These are phyloP conservation scores for Bruguiera sexangula DNA, from an alignment of 345 rosid species.

Conservation along the genomic window DNA sequence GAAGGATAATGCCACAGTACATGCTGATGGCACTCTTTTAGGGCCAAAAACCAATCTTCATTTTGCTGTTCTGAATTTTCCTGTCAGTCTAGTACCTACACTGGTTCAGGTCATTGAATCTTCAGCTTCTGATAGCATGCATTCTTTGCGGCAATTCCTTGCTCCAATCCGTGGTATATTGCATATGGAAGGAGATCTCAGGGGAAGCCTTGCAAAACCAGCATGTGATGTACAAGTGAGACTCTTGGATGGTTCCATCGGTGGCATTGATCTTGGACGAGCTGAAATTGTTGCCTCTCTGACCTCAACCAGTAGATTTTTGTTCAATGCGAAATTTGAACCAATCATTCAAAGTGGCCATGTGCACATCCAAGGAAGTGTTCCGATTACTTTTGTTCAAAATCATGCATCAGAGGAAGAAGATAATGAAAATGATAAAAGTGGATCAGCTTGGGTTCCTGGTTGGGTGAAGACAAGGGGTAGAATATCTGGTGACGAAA, in stretches of 20 bases:
- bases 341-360: constrained; percentile 91
- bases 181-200: constrained; percentile 98
- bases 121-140: constrained; percentile 74
- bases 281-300: constrained; percentile 95
- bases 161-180: constrained; percentile 89
- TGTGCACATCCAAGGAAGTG: constrained; percentile 93
- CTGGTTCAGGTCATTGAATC: constrained; percentile 87
- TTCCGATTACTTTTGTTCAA: constrained; percentile 74
- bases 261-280: constrained; percentile 93
- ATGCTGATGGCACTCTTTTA: constrained; percentile 89
- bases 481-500: constrained; percentile 47
- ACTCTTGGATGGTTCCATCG: constrained; percentile 90
- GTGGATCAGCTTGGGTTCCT: constrained; percentile 53
- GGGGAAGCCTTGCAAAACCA: constrained; percentile 91
- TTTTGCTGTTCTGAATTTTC: constrained; percentile 95
- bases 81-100: constrained; percentile 91
- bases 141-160: constrained; percentile 73
- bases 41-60: constrained; percentile 95
- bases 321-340: constrained; percentile 92
- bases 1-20: constrained; percentile 92
- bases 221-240: constrained; percentile 97
- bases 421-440: constrained; percentile 52
- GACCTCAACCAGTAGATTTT: constrained; percentile 82
- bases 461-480: constrained; percentile 73
- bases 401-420: constrained; percentile 57